Evolutionary conservation across 495 filamentous ascomycete species (phyloP), one percentile per base, ranked within the genome.

Genomic region (Podospora australis): DNA sequence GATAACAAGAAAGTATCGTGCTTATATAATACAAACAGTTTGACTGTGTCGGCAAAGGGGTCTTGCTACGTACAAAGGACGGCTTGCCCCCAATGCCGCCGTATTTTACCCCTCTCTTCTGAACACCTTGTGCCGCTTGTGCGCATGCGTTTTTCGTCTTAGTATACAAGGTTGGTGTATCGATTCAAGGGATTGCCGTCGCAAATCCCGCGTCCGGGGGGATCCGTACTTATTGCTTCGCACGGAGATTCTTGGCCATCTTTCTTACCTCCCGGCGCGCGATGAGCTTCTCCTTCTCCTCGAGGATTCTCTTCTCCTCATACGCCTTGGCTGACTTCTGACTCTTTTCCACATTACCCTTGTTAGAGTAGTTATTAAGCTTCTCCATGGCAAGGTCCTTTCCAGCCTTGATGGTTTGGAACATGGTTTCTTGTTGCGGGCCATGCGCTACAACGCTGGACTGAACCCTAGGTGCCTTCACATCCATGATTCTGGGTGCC

Each of bases 291-390:
- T 72, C 66, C 50, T 63, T 67, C 48, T 76, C 66, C 56, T 75
- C 69, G 24, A 58, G 50, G 17, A 64, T 64, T 23, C 68, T 62
- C 59, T 68, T 72, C 51, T 67, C 58, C 58, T 79, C 71, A 57
- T 77, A 75, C 24, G 58, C 65, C 39, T 70, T 26, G 2, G 65
- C 68, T 47, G 63, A 58, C 54, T 65, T 60, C 26, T 54, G 39
- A 9, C 58, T 51, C 10, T 16, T 24, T 14, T 56, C 45, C 20
- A 30, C 8, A 3, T 30, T 30, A 16, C 40, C 44, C 46, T 63
- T 63, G 22, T 61, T 50, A 3, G 43, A 30, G 39, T 63, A 56
- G 6, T 55, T 52, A 14, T 58, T 30, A 4, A 65, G 50, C 58
- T 71, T 73, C 42, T 75, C 59, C 52, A 67, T 70, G 9, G 56